Conservation (phyloP, 306 rosid genomes). For the Hippophae gyantsensis region DNA sequence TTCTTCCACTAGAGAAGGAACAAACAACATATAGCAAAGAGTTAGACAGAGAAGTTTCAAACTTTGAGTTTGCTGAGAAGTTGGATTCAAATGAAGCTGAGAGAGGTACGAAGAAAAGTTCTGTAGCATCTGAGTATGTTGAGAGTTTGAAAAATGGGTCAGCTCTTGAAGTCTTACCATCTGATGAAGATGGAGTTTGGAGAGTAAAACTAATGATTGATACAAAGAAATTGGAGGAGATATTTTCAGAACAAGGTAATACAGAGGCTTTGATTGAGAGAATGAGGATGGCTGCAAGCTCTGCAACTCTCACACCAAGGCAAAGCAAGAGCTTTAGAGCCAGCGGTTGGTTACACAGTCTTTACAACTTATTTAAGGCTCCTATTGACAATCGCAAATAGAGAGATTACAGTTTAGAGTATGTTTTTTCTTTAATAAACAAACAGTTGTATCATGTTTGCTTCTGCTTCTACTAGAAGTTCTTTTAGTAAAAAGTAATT, state of each 20-base stretch:
- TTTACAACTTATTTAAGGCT: conserved; percentile 16
- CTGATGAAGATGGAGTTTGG: conserved; percentile 25
- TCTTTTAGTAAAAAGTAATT: too few relatives aligned
- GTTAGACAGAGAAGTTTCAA: conserved; percentile 8
- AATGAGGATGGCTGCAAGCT: conserved; percentile 24
- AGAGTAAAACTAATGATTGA: conserved; percentile 23
- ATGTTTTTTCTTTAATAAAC: neutral
- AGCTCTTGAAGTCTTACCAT: conserved; percentile 16
- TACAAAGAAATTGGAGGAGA: conserved; percentile 24
- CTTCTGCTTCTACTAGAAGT: too few relatives aligned
- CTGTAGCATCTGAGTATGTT: conserved; percentile 27
- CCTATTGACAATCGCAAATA: neutral
- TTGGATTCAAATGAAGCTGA: conserved; percentile 16
- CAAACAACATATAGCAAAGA: neutral
- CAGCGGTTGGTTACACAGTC: conserved; percentile 10
- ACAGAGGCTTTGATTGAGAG: conserved; percentile 25
- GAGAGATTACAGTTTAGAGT: neutral
- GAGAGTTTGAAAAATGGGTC: conserved; percentile 25
- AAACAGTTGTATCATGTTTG: too few relatives aligned
- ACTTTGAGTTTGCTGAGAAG: conserved; percentile 1
- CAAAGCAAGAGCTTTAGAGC: conserved; percentile 14
- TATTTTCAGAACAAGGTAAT: conserved; percentile 20
- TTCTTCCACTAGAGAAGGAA: conserved; percentile 39
- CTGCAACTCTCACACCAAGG: conserved; percentile 12
- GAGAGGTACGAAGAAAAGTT: conserved; percentile 7